Evolutionary conservation across 2,329 filamentous ascomycete genomes (phyloP).

Genomic region (Ceratocystiopsis minuta): DNA sequence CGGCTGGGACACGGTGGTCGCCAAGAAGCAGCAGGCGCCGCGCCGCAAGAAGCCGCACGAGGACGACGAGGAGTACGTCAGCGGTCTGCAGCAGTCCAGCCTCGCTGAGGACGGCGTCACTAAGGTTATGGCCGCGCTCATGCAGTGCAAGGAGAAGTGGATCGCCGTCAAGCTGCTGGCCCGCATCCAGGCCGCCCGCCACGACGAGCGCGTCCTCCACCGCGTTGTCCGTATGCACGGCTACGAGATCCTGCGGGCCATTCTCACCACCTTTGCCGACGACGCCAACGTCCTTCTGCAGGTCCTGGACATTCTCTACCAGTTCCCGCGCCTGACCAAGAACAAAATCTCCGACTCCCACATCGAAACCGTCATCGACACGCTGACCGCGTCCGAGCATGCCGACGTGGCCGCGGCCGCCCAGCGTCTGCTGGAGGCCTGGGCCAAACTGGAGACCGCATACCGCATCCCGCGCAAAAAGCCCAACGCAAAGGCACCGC

Average conservation of each 20-base stretch:
- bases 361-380: conserved; percentile 66
- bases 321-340: conserved; percentile 73
- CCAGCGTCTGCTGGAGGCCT: conserved; percentile 55
- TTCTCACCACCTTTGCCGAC: conserved; percentile 68
- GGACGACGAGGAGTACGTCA: conserved; percentile 90
- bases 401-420: conserved; percentile 58
- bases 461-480: conserved; percentile 91
- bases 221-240: conserved; percentile 92
- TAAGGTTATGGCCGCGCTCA: conserved; percentile 89
- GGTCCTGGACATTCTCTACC: conserved; percentile 74
- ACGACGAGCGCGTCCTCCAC: conserved; percentile 74
- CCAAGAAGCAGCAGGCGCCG: conserved; percentile 48
- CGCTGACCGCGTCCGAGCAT: conserved; percentile 49
- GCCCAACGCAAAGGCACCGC: conserved; percentile 38
- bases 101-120: conserved; percentile 71
- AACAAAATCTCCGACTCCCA: conserved; percentile 97
- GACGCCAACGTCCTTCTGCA: conserved; percentile 82
- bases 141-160: conserved; percentile 99
- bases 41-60: conserved; percentile 83
- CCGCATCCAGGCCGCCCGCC: conserved; percentile 61
- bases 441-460: conserved; percentile 76
- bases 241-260: conserved; percentile 83
- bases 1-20: conserved; percentile 76
- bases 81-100: conserved; percentile 62
- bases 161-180: conserved; percentile 87